Conservation (phyloP, 805 yeast species). For the Komagataella pseudopastoris region DNA sequence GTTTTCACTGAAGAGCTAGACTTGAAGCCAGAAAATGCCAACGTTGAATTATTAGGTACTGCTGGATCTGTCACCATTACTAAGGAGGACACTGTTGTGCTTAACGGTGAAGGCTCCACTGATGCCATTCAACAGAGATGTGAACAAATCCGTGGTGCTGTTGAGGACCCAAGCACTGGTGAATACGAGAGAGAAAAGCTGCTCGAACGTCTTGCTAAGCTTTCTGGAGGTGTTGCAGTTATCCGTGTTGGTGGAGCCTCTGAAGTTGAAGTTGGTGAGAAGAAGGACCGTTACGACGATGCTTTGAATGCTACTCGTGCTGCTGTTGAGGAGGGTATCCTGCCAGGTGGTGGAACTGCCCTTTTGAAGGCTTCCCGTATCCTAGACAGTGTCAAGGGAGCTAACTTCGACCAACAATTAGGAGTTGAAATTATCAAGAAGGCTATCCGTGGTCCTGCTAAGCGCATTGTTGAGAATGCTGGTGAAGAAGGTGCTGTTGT, state of each 20-base stretch:
- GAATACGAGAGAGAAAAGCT: slow-evolving; percentile 95
- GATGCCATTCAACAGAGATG: slow-evolving; percentile 73
- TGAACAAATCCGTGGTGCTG: slow-evolving; percentile 81
- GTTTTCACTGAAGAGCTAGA: slow-evolving; percentile 87
- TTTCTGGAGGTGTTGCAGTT: slow-evolving; percentile 97
- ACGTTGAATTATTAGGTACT: slow-evolving; percentile 79
- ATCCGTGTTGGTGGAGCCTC: slow-evolving; percentile 95
- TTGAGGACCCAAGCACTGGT: slow-evolving; percentile 60
- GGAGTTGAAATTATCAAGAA: slow-evolving; percentile 90
- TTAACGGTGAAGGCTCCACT: slow-evolving; percentile 86
- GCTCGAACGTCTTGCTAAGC: slow-evolving; percentile 93
- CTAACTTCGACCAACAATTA: slow-evolving; percentile 89
- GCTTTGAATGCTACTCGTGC: slow-evolving; percentile 98
- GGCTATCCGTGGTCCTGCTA: slow-evolving; percentile 92
- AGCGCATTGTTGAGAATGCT: slow-evolving; percentile 89
- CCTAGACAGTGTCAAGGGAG: slow-evolving; percentile 57
- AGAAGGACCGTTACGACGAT: slow-evolving; percentile 98
- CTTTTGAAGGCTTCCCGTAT: slow-evolving; percentile 79
- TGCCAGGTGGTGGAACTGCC: slow-evolving; percentile 99
- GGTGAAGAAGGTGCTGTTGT: slow-evolving; percentile 97
- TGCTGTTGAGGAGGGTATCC: slow-evolving; percentile 95
- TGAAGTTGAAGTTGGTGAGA: slow-evolving; percentile 97
- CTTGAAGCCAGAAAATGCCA: slow-evolving; percentile 89
- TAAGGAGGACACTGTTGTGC: slow-evolving; percentile 87
- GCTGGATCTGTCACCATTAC: slow-evolving; percentile 87